phyloP scores from a whole-genome alignment of 352 stramenopile genomes.

The Globisporangium irregulare region DNA sequence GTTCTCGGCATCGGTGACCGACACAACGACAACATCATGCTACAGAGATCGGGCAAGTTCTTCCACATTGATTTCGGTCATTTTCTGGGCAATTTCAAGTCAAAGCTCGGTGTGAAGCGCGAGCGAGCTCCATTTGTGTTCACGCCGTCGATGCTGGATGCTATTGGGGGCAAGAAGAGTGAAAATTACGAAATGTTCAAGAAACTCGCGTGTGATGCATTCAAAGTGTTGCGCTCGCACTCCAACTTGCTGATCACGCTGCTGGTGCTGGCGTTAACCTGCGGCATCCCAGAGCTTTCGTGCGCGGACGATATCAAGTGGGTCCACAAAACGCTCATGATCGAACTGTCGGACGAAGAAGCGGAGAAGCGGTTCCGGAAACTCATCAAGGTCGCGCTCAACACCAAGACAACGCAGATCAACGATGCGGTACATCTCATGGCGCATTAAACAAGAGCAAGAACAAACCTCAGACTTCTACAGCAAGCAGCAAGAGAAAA shows the following conservation, averaged over 20 bases:
- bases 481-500: background rate
- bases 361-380: constrained; percentile 62
- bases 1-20: constrained; percentile 92
- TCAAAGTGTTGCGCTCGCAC: constrained; percentile 65
- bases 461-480: background rate
- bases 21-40: constrained; percentile 96
- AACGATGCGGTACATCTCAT: constrained; percentile 87
- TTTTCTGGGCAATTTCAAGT: constrained; percentile 95
- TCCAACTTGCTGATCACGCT: constrained; percentile 85
- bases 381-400: constrained; percentile 72
- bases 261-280: constrained; percentile 72
- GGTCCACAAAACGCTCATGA: constrained; percentile 78
- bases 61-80: constrained; percentile 98
- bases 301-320: constrained; percentile 70
- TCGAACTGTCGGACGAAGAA: constrained; percentile 64
- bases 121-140: constrained; percentile 92
- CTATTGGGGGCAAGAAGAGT: constrained; percentile 79
- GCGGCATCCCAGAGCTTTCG: constrained; percentile 78
- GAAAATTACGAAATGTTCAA: constrained; percentile 77
- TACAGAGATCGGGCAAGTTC: constrained; percentile 90
- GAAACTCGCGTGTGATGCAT: constrained; percentile 58
- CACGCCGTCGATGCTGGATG: constrained; percentile 85
- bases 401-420: constrained; percentile 76
- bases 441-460: constrained; percentile 44
- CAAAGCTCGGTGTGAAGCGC: constrained; percentile 88